phyloP scores from a whole-genome alignment of 2,329 filamentous ascomycete genomes.

The Emydomyces testavorans region DNA sequence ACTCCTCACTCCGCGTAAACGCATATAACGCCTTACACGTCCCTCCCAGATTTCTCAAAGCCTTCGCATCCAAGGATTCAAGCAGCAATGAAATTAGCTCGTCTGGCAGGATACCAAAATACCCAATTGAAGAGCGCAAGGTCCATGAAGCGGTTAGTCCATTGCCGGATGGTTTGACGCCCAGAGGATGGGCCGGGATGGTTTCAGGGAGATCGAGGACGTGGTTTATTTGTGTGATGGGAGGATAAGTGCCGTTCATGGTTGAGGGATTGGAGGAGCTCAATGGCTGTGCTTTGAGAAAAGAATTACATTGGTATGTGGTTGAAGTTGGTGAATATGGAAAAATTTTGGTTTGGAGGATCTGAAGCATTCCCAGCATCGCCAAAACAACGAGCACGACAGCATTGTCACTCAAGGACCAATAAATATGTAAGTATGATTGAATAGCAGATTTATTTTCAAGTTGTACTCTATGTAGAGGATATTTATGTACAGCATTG shows the following conservation, averaged over 20 bases:
- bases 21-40: conserved; percentile 82
- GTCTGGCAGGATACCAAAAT: conserved; percentile 61
- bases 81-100: conserved; percentile 65
- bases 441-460: too few species aligned
- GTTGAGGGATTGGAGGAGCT: neutral
- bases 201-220: conserved; percentile 38
- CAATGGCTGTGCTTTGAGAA: neutral
- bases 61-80: conserved; percentile 57
- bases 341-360: too few species aligned
- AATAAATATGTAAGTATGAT: too few species aligned
- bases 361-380: too few species aligned
- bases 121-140: conserved; percentile 55
- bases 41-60: conserved; percentile 55
- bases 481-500: too few species aligned
- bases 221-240: neutral
- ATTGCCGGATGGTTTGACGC: conserved; percentile 80
- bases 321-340: neutral
- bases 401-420: too few species aligned
- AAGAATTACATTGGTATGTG: neutral
- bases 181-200: conserved; percentile 68
- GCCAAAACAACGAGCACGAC: too few species aligned
- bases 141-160: conserved; percentile 55
- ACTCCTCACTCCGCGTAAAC: conserved; percentile 68
- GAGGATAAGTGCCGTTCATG: conserved; percentile 5
- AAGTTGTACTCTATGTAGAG: too few species aligned